phyloP scores from a whole-genome alignment of 257 asterid genomes.

The Craterostigma plantagineum region DNA sequence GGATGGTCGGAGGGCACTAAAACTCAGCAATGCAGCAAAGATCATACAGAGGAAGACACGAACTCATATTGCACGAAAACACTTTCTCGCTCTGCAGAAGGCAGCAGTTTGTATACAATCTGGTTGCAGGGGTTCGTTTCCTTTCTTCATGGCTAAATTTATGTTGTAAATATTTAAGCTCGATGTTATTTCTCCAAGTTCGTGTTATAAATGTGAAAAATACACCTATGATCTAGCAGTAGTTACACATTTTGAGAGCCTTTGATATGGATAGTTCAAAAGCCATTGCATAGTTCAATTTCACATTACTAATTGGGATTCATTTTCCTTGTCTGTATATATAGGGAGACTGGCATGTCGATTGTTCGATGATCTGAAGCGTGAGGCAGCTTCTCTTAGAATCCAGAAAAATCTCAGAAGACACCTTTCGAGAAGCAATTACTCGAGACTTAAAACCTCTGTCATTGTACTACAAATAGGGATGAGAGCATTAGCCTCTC shows the following conservation, averaged over 20 bases:
- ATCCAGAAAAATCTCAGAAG: constrained; percentile 75
- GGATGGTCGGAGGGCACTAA: constrained; percentile 77
- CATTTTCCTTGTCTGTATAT: constrained; percentile 6
- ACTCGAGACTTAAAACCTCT: constrained; percentile 27
- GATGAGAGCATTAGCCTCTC: constrained; percentile 74
- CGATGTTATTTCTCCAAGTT: no score
- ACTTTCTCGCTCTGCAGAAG: constrained; percentile 58
- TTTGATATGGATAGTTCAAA: no score
- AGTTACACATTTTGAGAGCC: no score
- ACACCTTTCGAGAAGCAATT: constrained; percentile 46
- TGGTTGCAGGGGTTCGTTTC: constrained; percentile 59
- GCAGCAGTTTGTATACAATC: constrained; percentile 67
- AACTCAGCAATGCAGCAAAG: constrained; percentile 70
- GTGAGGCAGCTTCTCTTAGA: constrained; percentile 61
- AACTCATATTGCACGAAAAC: constrained; percentile 56
- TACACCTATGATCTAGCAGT: no score
- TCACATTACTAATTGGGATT: no score
- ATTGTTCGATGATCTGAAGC: constrained; percentile 30
- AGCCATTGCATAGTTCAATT: no score
- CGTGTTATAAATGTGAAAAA: no score
- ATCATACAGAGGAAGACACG: constrained; percentile 63
- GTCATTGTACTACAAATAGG: constrained; percentile 60
- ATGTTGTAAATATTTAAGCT: no score
- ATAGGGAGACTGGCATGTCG: constrained; percentile 74
- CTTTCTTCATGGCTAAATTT: constrained; percentile 1